Conservation (phyloP, 208 protist genomes). For the Trypanosoma melophagium region DNA sequence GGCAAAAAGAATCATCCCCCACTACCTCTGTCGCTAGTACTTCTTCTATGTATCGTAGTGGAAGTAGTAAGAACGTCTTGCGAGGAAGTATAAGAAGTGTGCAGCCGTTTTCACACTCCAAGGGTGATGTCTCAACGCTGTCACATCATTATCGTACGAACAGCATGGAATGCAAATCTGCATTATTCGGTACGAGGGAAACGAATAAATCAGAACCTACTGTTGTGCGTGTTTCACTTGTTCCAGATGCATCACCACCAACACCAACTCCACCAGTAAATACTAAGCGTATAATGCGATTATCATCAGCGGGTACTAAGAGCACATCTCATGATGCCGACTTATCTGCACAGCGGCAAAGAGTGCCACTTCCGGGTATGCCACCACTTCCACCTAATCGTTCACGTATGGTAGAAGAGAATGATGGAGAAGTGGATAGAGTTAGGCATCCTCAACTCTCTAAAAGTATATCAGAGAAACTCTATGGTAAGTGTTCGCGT, state of each 20-base stretch:
- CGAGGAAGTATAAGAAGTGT: conserved; percentile 12
- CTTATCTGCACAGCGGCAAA: not conserved
- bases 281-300: no score
- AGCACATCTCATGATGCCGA: not conserved
- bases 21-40: not conserved
- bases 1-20: not conserved
- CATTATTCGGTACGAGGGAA: not conserved
- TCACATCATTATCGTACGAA: not conserved
- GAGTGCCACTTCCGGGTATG: conserved; percentile 4
- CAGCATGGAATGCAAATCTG: not conserved
- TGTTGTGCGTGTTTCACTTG: conserved; percentile 26
- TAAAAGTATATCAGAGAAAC: conserved; percentile 15
- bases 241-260: not conserved
- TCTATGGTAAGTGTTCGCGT: conserved; percentile 25
- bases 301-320: not conserved
- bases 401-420: not conserved
- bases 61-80: not conserved
- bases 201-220: not conserved
- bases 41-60: not conserved
- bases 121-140: not conserved
- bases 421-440: not conserved
- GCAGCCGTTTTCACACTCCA: not conserved
- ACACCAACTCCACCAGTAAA: no score
- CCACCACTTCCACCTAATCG: conserved; percentile 15
- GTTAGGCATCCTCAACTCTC: not conserved